Evolutionary conservation across 805 yeast species (phyloP).

Genomic region (Candida ponderosae): DNA sequence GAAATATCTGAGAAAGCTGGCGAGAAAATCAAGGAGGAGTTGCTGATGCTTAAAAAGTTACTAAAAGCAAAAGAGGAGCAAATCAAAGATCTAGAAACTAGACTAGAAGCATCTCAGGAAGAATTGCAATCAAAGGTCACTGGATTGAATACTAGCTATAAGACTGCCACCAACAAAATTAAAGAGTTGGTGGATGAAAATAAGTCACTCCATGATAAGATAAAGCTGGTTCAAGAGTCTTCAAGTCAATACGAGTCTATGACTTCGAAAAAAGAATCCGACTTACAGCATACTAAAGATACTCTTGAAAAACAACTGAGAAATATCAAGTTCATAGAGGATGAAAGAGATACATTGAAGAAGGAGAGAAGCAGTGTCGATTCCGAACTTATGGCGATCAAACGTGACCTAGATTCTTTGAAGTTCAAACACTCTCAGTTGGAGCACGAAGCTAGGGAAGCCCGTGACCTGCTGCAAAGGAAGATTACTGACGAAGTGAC

Average conservation of each 20-base stretch:
- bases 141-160: constrained; percentile 23
- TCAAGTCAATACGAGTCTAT: constrained; percentile 26
- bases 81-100: constrained; percentile 22
- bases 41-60: constrained; percentile 19
- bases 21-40: constrained; percentile 19
- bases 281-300: constrained; percentile 21
- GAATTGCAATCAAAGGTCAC: constrained; percentile 28
- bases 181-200: constrained; percentile 36
- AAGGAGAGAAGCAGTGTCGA: constrained; percentile 20
- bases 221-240: constrained; percentile 30
- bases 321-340: constrained; percentile 18
- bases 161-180: constrained; percentile 28
- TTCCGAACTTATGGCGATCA: constrained; percentile 19
- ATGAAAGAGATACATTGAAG: constrained; percentile 23
- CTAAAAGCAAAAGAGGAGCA: constrained; percentile 26
- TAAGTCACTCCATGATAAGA: constrained; percentile 28
- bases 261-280: constrained; percentile 27
- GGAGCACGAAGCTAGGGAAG: constrained; percentile 37
- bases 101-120: constrained; percentile 22
- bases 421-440: constrained; percentile 26
- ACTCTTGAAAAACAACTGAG: constrained; percentile 18
- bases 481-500: constrained; percentile 34
- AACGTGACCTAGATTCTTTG: constrained; percentile 17
- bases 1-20: constrained; percentile 6
- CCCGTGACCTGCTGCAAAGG: constrained; percentile 32